These are phyloP conservation scores for Dipsacomyces acuminosporus DNA, from an alignment of 371 early-diverging fungal species.

Conservation along the genomic window DNA sequence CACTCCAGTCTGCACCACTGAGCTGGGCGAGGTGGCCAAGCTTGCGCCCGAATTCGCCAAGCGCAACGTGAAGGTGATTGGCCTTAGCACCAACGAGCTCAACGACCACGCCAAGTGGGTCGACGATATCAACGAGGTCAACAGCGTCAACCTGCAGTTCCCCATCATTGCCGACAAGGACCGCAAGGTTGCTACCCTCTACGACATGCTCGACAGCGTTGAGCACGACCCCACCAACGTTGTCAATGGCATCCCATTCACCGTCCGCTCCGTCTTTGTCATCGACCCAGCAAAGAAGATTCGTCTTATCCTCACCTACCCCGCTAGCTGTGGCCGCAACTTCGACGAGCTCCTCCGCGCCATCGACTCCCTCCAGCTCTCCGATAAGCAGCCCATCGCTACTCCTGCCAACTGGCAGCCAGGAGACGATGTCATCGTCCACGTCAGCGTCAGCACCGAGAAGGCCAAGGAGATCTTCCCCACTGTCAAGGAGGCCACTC, in stretches of 20 bases:
- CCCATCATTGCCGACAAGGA: constrained; percentile 91
- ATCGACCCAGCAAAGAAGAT: constrained; percentile 89
- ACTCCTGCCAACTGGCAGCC: constrained; percentile 94
- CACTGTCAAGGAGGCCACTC: constrained; percentile 70
- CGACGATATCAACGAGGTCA: constrained; percentile 82
- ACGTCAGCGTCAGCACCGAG: constrained; percentile 73
- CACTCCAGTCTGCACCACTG: constrained; percentile 95
- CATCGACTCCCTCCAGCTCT: constrained; percentile 86
- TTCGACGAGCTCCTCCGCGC: constrained; percentile 92
- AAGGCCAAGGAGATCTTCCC: constrained; percentile 82
- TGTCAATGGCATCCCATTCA: constrained; percentile 83
- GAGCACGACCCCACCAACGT: constrained; percentile 86
- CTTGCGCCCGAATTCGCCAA: constrained; percentile 68
- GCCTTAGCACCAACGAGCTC: constrained; percentile 84
- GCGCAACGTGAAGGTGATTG: constrained; percentile 86
- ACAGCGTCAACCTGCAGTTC: constrained; percentile 70
- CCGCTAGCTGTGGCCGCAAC: constrained; percentile 84
- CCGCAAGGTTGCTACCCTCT: constrained; percentile 76
- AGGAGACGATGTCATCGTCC: constrained; percentile 86
- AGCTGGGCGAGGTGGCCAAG: constrained; percentile 85
- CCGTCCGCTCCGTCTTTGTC: constrained; percentile 92
- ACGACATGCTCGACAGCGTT: constrained; percentile 88
- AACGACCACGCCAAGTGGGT: constrained; percentile 82
- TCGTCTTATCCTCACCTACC: constrained; percentile 84
- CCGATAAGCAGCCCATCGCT: constrained; percentile 79